phyloP scores from a whole-genome alignment of 331 rosid species.

The Malus hybrid region DNA sequence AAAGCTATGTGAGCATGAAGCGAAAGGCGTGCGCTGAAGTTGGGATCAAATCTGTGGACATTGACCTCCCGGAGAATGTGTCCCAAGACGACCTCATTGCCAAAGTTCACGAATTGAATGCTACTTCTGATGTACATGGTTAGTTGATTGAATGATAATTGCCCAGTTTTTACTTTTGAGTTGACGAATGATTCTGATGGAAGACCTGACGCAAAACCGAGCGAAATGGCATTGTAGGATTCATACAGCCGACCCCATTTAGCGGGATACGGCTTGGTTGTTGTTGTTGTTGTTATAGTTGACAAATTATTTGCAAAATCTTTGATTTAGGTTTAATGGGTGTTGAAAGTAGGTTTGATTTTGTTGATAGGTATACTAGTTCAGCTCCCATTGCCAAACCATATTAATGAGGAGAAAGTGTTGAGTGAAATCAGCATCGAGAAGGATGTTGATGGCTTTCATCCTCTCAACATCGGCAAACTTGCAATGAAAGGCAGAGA shows the following conservation, averaged over 20 bases:
- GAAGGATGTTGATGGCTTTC: conserved; percentile 96
- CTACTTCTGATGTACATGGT: conserved; percentile 71
- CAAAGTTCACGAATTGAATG: conserved; percentile 60
- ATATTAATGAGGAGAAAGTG: conserved; percentile 77
- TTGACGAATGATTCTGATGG: no score
- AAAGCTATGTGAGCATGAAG: conserved; percentile 76
- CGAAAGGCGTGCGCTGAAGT: conserved; percentile 85
- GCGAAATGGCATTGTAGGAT: no score
- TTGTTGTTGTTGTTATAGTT: no score
- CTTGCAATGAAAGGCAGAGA: conserved; percentile 96
- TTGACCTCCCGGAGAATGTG: conserved; percentile 66
- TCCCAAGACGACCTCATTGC: conserved; percentile 53
- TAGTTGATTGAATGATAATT: not conserved
- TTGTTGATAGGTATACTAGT: conserved; percentile 64
- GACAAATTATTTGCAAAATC: not conserved
- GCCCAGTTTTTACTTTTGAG: not conserved
- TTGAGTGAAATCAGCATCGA: conserved; percentile 70
- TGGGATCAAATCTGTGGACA: conserved; percentile 69
- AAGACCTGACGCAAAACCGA: no score
- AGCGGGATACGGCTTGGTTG: no score
- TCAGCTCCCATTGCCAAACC: conserved; percentile 90
- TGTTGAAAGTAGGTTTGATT: not conserved
- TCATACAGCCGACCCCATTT: no score
- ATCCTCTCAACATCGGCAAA: conserved; percentile 89
- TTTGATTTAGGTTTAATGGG: not conserved